These are phyloP conservation scores for Aspergillus panamensis DNA, from an alignment of 495 filamentous ascomycete genomes.

Conservation along the genomic window DNA sequence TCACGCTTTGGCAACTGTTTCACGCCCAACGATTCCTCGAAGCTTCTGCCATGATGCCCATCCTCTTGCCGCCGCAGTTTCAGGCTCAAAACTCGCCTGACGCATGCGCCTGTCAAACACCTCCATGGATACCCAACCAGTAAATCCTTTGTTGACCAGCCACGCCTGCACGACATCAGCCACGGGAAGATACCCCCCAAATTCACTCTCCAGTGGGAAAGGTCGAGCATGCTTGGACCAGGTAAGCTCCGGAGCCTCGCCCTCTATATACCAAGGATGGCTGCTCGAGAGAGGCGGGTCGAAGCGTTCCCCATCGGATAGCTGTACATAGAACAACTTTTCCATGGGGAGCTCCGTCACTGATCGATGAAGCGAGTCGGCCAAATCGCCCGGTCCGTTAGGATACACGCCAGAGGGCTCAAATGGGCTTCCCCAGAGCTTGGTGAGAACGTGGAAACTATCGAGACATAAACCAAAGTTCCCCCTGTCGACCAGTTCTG, in stretches of 20 bases:
- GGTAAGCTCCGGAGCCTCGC: constrained; percentile 65
- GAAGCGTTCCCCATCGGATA: constrained; percentile 67
- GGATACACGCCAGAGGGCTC: constrained; percentile 45
- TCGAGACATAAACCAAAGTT: constrained; percentile 75
- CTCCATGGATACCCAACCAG: constrained; percentile 72
- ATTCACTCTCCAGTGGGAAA: constrained; percentile 61
- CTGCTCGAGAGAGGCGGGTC: constrained; percentile 52
- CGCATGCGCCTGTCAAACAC: constrained; percentile 65
- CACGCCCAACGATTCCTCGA: neutral
- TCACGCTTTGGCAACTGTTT: neutral
- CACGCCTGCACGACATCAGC: constrained; percentile 44
- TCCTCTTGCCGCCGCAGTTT: constrained; percentile 23
- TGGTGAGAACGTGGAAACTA: constrained; percentile 66
- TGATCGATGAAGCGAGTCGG: constrained; percentile 53
- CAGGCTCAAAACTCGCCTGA: constrained; percentile 33
- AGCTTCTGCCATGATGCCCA: constrained; percentile 29
- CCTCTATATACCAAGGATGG: constrained; percentile 60
- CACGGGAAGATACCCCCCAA: constrained; percentile 63
- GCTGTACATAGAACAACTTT: constrained; percentile 72
- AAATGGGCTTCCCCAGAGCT: constrained; percentile 62
- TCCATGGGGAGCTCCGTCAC: constrained; percentile 49
- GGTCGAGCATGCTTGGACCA: constrained; percentile 72
- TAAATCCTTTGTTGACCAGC: constrained; percentile 57
- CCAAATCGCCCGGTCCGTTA: constrained; percentile 51
- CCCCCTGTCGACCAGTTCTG: constrained; percentile 52